phyloP scores from a whole-genome alignment of 2,329 filamentous ascomycete species.

The Paramyrothecium roridum region DNA sequence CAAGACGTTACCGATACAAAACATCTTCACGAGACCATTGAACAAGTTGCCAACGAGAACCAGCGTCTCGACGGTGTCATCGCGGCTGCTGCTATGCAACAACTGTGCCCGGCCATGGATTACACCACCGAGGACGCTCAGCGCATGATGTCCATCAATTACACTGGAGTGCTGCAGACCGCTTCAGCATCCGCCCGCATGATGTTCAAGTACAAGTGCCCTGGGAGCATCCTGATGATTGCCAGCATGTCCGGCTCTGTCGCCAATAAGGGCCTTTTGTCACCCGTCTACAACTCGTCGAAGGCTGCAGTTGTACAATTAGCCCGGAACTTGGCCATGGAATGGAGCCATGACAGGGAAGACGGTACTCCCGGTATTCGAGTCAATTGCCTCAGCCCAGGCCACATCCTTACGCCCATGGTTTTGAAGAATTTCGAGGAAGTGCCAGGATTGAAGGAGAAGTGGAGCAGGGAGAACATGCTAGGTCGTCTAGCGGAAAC shows the following conservation, averaged over 20 bases:
- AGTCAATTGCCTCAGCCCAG: slow-evolving; percentile 67
- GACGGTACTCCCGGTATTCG: slow-evolving; percentile 53
- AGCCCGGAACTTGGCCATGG: slow-evolving; percentile 57
- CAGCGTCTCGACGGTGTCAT: slow-evolving; percentile 64
- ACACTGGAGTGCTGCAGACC: slow-evolving; percentile 47
- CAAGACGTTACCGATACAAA: slow-evolving; percentile 65
- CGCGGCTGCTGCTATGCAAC: slow-evolving; percentile 67
- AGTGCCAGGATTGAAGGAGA: slow-evolving; percentile 54
- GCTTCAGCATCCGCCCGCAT: slow-evolving; percentile 48
- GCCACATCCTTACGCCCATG: slow-evolving; percentile 70
- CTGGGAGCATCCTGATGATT: slow-evolving; percentile 55
- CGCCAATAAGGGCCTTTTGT: slow-evolving; percentile 59
- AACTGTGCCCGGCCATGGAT: slow-evolving; percentile 65
- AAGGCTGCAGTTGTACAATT: slow-evolving; percentile 66
- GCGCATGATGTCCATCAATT: slow-evolving; percentile 67
- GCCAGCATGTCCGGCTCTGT: slow-evolving; percentile 54
- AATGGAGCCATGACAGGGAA: slow-evolving; percentile 50
- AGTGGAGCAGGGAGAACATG: slow-evolving; percentile 75
- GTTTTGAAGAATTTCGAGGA: slow-evolving; percentile 67
- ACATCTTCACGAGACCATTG: slow-evolving; percentile 54
- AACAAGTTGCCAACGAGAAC: slow-evolving; percentile 57
- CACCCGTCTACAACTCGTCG: slow-evolving; percentile 63
- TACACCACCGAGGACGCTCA: slow-evolving; percentile 56
- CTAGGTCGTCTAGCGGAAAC: slow-evolving; percentile 57
- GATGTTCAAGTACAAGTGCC: slow-evolving; percentile 47